A percentile compares a stretch with the other conserved stretches of the same genome.
Conservation (phyloP, 2,329 filamentous ascomycete species). For the Pseudonectria foliicola region DNA sequence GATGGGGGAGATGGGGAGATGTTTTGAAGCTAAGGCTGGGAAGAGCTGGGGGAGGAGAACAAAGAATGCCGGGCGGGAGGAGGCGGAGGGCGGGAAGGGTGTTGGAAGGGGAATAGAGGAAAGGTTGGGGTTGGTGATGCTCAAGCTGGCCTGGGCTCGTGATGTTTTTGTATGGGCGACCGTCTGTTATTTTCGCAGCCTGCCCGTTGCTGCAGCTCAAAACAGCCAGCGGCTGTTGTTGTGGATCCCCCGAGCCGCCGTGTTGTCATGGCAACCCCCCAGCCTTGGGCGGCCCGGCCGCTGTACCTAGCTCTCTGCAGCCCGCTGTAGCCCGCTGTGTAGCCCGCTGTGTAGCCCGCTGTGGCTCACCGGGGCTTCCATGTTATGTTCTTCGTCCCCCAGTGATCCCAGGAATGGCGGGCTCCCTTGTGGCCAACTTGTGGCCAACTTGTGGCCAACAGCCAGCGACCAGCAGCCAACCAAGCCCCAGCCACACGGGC, state of each 20-base stretch:
- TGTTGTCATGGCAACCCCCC: conserved; percentile 15
- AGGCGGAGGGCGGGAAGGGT: conserved; percentile 6
- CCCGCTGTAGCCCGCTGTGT: not conserved
- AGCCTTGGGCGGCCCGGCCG: conserved; percentile 5
- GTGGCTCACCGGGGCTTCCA: too few species aligned
- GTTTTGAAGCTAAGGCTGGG: too few species aligned
- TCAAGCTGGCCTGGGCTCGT: conserved; percentile 16
- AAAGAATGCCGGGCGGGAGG: not conserved
- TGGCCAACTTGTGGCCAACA: too few species aligned
- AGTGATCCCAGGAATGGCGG: too few species aligned
- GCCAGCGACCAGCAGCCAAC: not conserved
- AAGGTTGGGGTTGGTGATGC: conserved; percentile 17
- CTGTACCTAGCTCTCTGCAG: not conserved
- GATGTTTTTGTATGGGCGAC: conserved; percentile 27
- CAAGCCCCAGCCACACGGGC: conserved; percentile 4
- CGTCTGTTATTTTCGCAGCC: conserved; percentile 20
- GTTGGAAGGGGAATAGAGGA: conserved; percentile 12
- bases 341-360: not conserved
- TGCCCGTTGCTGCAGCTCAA: conserved; percentile 14
- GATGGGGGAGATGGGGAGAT: too few species aligned
- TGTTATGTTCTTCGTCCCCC: too few species aligned
- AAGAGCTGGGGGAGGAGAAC: not conserved
- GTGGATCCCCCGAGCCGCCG: conserved; percentile 4
- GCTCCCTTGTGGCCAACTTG: too few species aligned
- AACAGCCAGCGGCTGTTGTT: conserved; percentile 15